phyloP scores from a whole-genome alignment of 768 basidiomycete genomes.

The Phylloporus sp. region DNA sequence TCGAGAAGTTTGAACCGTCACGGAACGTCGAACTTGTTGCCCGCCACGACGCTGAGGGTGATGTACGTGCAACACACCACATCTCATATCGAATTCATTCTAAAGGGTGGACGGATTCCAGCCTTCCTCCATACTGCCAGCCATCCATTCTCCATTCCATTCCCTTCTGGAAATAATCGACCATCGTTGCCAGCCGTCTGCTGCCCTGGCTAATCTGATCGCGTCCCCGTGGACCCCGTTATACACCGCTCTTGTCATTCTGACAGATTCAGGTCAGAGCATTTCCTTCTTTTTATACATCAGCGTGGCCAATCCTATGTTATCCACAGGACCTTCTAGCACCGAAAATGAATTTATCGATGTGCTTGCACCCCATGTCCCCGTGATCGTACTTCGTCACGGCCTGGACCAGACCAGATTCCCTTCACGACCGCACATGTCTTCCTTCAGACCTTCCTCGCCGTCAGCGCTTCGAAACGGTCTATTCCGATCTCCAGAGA shows the following conservation, averaged over 20 bases:
- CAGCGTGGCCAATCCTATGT: constrained; percentile 1
- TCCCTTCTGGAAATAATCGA: constrained; percentile 49
- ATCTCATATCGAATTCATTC: constrained; percentile 1
- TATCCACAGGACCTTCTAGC: constrained; percentile 23
- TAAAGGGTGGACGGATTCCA: constrained; percentile 15
- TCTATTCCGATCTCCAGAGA: constrained; percentile 62
- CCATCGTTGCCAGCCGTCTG: constrained; percentile 47
- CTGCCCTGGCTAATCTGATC: constrained; percentile 46
- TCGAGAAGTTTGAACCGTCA: constrained; percentile 61
- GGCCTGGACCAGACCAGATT: constrained; percentile 30
- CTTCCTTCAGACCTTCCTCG: constrained; percentile 53
- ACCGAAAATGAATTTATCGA: constrained; percentile 46
- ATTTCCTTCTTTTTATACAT: constrained; percentile 2
- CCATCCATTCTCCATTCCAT: constrained; percentile 55
- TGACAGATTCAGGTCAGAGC: constrained; percentile 44
- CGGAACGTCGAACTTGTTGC: constrained; percentile 61
- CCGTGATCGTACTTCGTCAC: constrained; percentile 50
- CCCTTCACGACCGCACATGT: constrained; percentile 36
- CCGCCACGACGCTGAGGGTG: constrained; percentile 37
- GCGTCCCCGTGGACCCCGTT: constrained; percentile 55
- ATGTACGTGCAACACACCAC: constrained; percentile 37
- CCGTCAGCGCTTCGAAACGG: constrained; percentile 49
- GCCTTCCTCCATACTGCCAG: constrained; percentile 33
- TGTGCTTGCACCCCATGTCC: constrained; percentile 48
- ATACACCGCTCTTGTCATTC: constrained; percentile 55